phyloP scores from a whole-genome alignment of 78 protist species.

The Polysphondylium violaceum region DNA sequence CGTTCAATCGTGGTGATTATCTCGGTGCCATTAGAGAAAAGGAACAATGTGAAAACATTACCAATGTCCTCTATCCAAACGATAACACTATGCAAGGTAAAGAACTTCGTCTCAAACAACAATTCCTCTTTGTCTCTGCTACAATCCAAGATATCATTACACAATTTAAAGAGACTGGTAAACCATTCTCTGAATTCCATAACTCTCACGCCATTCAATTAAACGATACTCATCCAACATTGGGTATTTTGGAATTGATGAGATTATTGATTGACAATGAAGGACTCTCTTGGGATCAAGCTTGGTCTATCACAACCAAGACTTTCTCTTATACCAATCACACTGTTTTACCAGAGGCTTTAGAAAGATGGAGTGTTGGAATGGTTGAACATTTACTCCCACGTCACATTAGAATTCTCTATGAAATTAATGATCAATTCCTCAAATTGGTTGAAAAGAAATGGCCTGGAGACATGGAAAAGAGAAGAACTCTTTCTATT shows the following conservation, averaged over 20 bases:
- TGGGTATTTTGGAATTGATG: constrained; percentile 93
- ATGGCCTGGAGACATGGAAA: constrained; percentile 83
- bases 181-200: constrained; percentile 53
- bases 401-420: constrained; percentile 94
- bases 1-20: constrained; percentile 95
- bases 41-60: constrained; percentile 89
- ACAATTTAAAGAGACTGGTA: constrained; percentile 81
- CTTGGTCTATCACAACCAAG: constrained; percentile 88
- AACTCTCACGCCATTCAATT: constrained; percentile 90
- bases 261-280: constrained; percentile 94
- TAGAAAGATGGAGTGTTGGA: constrained; percentile 95
- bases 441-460: constrained; percentile 64
- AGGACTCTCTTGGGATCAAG: constrained; percentile 85
- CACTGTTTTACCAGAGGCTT: constrained; percentile 96
- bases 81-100: constrained; percentile 94
- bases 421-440: constrained; percentile 93
- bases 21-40: constrained; percentile 85
- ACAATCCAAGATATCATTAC: constrained; percentile 94
- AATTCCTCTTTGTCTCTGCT: constrained; percentile 95
- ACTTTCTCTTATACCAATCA: constrained; percentile 97
- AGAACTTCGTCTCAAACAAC: constrained; percentile 96
- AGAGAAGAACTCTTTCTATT: constrained; percentile 82
- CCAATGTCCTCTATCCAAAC: constrained; percentile 97
- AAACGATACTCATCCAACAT: constrained; percentile 98
- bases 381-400: constrained; percentile 93